phyloP scores from a whole-genome alignment of 1,139 yeast species.

The Debaryomyces subglobosus region DNA sequence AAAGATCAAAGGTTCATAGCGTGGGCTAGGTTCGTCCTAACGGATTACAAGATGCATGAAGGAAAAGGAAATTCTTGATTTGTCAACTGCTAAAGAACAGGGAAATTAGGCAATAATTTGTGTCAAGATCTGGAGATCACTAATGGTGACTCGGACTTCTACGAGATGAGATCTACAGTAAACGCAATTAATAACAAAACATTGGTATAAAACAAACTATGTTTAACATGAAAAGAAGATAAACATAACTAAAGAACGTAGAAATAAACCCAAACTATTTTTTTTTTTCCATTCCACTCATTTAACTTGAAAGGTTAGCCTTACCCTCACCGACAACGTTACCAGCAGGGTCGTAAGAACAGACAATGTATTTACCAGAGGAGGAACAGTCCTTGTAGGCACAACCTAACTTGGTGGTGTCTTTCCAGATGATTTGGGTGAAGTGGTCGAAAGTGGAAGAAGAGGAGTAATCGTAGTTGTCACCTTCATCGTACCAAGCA shows the following conservation, averaged over 20 bases:
- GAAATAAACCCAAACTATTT: slow-evolving; percentile 8
- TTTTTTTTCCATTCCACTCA: slow-evolving; percentile 2
- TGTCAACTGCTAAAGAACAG: too few species aligned
- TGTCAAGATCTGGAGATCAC: too few species aligned
- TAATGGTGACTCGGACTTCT: background rate
- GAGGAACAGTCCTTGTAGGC: slow-evolving; percentile 57
- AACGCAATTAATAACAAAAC: background rate
- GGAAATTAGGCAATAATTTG: too few species aligned
- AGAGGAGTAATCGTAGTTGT: slow-evolving; percentile 52
- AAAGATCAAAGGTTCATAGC: background rate
- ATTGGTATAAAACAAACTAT: slow-evolving; percentile 1
- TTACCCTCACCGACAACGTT: slow-evolving; percentile 50
- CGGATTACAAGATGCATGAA: background rate
- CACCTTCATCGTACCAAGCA: slow-evolving; percentile 84
- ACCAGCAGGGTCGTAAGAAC: slow-evolving; percentile 58
- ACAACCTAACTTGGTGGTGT: slow-evolving; percentile 72
- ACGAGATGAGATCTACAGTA: background rate
- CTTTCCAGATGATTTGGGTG: slow-evolving; percentile 85
- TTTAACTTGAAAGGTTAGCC: slow-evolving; percentile 35
- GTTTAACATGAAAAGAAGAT: background rate
- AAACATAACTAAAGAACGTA: slow-evolving; percentile 5
- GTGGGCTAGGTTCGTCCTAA: background rate
- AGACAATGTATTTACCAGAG: slow-evolving; percentile 53
- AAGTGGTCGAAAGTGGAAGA: slow-evolving; percentile 63
- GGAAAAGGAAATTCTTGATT: too few species aligned